A percentile compares a stretch with the other conserved stretches of the same genome.
Conservation (phyloP, 768 basidiomycete species). For the Mrakia frigida region DNA sequence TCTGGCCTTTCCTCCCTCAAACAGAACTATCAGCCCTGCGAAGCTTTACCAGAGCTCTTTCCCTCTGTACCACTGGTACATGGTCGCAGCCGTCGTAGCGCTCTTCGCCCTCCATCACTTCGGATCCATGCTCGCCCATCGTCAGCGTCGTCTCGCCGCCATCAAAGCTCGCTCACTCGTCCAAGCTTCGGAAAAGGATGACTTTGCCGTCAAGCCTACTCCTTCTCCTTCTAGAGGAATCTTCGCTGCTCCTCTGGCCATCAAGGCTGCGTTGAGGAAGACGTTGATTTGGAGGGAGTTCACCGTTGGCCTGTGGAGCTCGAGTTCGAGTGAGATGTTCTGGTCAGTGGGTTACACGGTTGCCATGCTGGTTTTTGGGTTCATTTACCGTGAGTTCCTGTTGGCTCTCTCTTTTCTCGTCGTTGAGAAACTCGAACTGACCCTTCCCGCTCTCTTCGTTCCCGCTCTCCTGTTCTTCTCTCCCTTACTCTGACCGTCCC, state of each 20-base stretch:
- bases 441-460: neutral
- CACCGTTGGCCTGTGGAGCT: neutral
- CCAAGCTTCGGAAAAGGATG: neutral
- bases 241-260: neutral
- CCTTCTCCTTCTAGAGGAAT: neutral
- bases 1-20: no score
- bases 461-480: neutral
- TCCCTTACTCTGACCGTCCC: no score
- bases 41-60: conserved; percentile 4
- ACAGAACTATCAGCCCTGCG: no score
- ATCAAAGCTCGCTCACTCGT: neutral
- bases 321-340: neutral
- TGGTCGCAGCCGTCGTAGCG: conserved; percentile 11
- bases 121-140: neutral
- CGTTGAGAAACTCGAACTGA: neutral
- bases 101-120: conserved; percentile 21
- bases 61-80: conserved; percentile 18
- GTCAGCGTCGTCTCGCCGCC: conserved; percentile 6
- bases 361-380: conserved; percentile 6
- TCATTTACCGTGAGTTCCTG: neutral
- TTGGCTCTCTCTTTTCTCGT: neutral
- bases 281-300: conserved; percentile 21
- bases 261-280: neutral
- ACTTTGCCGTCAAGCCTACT: neutral
- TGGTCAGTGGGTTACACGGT: neutral